A percentile compares a stretch with the other conserved stretches of the same genome.
Evolutionary conservation across 1,284 basidiomycete species (phyloP).

Genomic region (Pseudozyma tsukubaensis): DNA sequence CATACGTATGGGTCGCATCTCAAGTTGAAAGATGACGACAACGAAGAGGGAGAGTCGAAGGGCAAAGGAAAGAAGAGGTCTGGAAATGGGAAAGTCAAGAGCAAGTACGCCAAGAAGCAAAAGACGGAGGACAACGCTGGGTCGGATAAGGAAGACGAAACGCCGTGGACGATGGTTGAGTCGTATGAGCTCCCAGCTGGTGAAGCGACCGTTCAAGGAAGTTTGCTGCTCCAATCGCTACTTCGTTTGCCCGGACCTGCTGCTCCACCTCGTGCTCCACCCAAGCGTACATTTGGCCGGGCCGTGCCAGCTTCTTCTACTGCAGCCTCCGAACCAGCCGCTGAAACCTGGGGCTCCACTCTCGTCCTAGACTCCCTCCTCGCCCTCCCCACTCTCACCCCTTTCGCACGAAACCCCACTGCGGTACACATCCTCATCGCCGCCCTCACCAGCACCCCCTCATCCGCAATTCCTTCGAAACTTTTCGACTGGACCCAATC

Average conservation of each 20-base stretch:
- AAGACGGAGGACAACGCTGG: constrained; percentile 15
- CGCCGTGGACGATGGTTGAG: constrained; percentile 31
- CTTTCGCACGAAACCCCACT: constrained; percentile 34
- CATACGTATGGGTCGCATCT: constrained; percentile 27
- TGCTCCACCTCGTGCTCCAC: constrained; percentile 27
- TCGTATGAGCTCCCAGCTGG: constrained; percentile 11
- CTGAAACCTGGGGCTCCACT: constrained; percentile 18
- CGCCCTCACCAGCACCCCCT: constrained; percentile 23
- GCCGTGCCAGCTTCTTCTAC: constrained; percentile 5
- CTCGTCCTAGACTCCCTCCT: constrained; percentile 49
- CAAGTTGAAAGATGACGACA: constrained; percentile 14
- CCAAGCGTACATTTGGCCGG: constrained; percentile 30
- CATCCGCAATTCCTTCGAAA: constrained; percentile 1
- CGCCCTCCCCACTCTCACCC: constrained; percentile 39
- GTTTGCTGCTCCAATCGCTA: constrained; percentile 60
- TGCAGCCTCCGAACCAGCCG: background rate
- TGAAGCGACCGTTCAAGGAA: constrained; percentile 55
- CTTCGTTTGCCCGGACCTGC: constrained; percentile 44
- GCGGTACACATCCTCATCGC: constrained; percentile 47
- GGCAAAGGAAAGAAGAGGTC: constrained; percentile 14
- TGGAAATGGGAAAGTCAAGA: constrained; percentile 26
- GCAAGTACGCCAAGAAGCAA: constrained; percentile 16
- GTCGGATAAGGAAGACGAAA: constrained; percentile 17
- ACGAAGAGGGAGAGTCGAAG: constrained; percentile 10
- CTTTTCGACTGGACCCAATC: constrained; percentile 14